Evolutionary conservation across 2,329 filamentous ascomycete genomes (phyloP).

Genomic region (Talaromyces pinophilus): DNA sequence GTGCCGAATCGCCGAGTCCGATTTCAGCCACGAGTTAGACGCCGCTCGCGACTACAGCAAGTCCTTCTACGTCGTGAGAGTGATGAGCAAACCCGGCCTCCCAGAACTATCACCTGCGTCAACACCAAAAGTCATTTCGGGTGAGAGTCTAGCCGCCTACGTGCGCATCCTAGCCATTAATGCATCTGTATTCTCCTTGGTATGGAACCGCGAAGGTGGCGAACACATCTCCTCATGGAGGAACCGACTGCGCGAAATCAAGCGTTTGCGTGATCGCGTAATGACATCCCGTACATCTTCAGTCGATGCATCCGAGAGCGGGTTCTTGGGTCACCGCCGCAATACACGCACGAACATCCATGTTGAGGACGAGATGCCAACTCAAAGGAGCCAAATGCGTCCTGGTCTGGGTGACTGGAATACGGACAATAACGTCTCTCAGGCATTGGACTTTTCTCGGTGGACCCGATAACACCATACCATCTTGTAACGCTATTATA

Average conservation of each 20-base stretch:
- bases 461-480: conserved; percentile 38
- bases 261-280: conserved; percentile 68
- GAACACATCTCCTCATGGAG: conserved; percentile 91
- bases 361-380: conserved; percentile 37
- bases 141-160: conserved; percentile 78
- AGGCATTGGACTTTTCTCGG: conserved; percentile 46
- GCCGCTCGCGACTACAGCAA: conserved; percentile 34
- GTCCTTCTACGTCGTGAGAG: conserved; percentile 82
- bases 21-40: conserved; percentile 34
- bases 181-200: conserved; percentile 86
- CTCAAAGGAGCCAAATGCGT: conserved; percentile 34
- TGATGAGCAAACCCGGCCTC: conserved; percentile 84
- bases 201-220: conserved; percentile 75
- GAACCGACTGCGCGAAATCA: conserved; percentile 80
- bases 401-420: conserved; percentile 43
- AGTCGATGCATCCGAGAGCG: conserved; percentile 35
- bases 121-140: conserved; percentile 83
- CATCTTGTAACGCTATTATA: conserved; percentile 1
- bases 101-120: conserved; percentile 89
- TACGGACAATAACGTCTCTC: conserved; percentile 41
- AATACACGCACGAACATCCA: conserved; percentile 43
- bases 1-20: conserved; percentile 40
- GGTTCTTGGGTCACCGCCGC: conserved; percentile 37
- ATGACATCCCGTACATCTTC: conserved; percentile 34
- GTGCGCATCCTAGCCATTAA: conserved; percentile 88